Evolutionary conservation across 495 filamentous ascomycete genomes (phyloP).

Genomic region (Evernia prunastri): DNA sequence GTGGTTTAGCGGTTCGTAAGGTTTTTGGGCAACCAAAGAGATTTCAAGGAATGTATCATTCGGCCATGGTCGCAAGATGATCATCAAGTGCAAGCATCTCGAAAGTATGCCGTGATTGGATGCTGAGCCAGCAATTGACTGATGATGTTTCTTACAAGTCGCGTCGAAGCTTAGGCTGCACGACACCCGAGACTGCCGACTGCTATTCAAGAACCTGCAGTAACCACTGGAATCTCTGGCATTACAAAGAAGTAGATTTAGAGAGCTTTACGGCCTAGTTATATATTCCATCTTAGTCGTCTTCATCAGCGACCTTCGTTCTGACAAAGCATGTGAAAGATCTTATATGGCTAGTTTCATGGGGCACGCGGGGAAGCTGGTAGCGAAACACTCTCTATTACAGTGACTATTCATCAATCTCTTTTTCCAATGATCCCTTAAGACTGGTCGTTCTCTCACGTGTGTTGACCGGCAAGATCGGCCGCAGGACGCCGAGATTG

Average conservation of each 20-base stretch:
- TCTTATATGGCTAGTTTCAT: not conserved
- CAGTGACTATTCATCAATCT: slow-evolving; percentile 12
- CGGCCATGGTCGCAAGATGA: not conserved
- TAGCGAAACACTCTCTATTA: slow-evolving; percentile 19
- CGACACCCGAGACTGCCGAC: not conserved
- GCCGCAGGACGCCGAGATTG: slow-evolving; percentile 7
- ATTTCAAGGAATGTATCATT: not conserved
- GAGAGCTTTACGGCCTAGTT: not conserved
- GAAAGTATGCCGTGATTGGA: not conserved
- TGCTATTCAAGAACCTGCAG: not conserved
- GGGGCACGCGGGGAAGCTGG: not conserved
- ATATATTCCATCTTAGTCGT: not conserved
- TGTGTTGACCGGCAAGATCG: slow-evolving; percentile 6
- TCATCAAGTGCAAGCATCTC: not conserved
- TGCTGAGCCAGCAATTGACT: not conserved
- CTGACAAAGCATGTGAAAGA: not conserved
- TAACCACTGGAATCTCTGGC: not conserved
- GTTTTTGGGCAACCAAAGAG: not conserved
- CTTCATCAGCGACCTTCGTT: not conserved
- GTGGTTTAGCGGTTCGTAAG: not conserved
- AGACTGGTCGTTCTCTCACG: slow-evolving; percentile 8
- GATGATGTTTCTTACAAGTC: not conserved
- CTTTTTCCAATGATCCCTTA: slow-evolving; percentile 11
- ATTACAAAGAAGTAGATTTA: not conserved
- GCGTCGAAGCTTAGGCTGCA: not conserved